Evolutionary conservation across 2,329 filamentous ascomycete species (phyloP).

Genomic region (Penicillium sp.): DNA sequence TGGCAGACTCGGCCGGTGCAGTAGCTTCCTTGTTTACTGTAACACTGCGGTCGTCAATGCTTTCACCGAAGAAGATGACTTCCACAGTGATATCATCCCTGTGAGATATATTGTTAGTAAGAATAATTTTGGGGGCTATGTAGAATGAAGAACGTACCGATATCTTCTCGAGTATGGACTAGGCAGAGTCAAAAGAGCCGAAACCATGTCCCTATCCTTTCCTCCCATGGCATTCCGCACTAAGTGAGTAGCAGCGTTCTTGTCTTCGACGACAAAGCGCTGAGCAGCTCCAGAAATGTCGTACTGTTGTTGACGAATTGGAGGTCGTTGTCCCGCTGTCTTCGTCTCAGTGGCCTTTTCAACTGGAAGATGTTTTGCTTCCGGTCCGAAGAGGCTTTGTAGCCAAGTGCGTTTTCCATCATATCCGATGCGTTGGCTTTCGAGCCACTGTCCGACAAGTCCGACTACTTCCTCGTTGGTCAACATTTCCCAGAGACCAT

Average conservation of each 20-base stretch:
- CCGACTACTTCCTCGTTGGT: constrained; percentile 98
- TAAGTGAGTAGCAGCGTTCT: constrained; percentile 93
- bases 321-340: constrained; percentile 68
- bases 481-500: constrained; percentile 98
- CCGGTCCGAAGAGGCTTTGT: constrained; percentile 62
- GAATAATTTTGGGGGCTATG: neutral
- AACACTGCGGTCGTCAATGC: constrained; percentile 70
- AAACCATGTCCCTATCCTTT: constrained; percentile 88
- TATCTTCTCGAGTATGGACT: constrained; percentile 89
- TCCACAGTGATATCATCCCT: constrained; percentile 96
- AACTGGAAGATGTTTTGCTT: constrained; percentile 64
- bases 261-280: constrained; percentile 90
- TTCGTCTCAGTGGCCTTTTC: constrained; percentile 55
- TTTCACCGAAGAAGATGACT: constrained; percentile 95
- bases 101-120: constrained; percentile 35
- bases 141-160: constrained; percentile 56
- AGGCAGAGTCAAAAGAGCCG: constrained; percentile 83
- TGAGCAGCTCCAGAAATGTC: constrained; percentile 65
- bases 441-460: constrained; percentile 94
- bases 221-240: constrained; percentile 93
- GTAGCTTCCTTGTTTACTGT: constrained; percentile 84
- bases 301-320: constrained; percentile 88
- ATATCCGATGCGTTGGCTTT: constrained; percentile 57
- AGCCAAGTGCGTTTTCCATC: constrained; percentile 59
- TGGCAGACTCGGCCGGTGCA: constrained; percentile 49